These are phyloP conservation scores for Canavalia gladiata DNA, from an alignment of 306 rosid genomes.

Conservation along the genomic window DNA sequence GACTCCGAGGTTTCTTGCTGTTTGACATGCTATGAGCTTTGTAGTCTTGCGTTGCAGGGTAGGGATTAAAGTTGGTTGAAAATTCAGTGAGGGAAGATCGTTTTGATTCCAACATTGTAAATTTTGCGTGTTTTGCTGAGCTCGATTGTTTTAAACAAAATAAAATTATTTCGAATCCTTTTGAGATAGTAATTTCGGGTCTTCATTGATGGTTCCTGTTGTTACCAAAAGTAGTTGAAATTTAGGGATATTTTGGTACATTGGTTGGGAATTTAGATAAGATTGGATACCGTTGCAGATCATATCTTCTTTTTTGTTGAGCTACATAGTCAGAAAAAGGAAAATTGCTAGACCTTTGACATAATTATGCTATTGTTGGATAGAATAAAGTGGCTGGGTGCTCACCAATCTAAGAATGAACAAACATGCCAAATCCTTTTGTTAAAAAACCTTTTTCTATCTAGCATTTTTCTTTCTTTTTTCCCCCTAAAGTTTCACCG, in stretches of 20 bases:
- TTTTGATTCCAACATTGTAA: slow-evolving; percentile 33
- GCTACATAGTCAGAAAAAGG: background rate
- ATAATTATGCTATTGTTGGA: background rate
- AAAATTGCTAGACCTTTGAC: background rate
- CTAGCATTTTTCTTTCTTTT: background rate
- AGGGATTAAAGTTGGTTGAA: slow-evolving; percentile 21
- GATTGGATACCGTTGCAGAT: background rate
- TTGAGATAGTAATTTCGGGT: background rate
- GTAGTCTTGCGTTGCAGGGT: background rate
- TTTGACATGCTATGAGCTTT: slow-evolving; percentile 1
- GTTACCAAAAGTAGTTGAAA: slow-evolving; percentile 6
- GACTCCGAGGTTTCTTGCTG: slow-evolving; percentile 33
- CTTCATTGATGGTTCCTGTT: slow-evolving; percentile 14
- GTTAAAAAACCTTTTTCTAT: background rate
- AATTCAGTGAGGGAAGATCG: slow-evolving; percentile 1
- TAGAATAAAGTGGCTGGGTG: background rate
- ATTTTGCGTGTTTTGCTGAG: background rate
- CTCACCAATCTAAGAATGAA: slow-evolving; percentile 12
- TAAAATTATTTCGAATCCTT: background rate
- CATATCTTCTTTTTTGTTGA: background rate
- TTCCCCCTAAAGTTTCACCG: background rate
- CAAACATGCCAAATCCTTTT: slow-evolving; percentile 8
- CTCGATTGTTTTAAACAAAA: background rate
- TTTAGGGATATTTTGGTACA: slow-evolving; percentile 3
- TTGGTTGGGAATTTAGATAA: slow-evolving; percentile 26